Conservation (phyloP, 148 eudicot species). For the Arctostaphylos glauca region DNA sequence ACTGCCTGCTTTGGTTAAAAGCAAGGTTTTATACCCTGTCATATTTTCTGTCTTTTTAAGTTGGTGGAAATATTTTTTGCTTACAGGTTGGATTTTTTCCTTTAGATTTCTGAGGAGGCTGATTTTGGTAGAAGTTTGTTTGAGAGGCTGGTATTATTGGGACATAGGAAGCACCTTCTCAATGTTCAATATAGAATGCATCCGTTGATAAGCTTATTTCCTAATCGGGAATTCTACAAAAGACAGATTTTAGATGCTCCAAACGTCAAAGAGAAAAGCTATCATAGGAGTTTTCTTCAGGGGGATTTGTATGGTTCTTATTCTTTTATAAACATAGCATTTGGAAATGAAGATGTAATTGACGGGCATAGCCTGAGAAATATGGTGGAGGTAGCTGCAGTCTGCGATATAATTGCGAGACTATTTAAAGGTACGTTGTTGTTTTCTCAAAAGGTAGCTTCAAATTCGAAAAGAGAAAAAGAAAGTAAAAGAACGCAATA, state of each 20-base stretch:
- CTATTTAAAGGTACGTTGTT: slow-evolving; percentile 33
- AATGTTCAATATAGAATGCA: slow-evolving; percentile 57
- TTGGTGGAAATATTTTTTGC: not conserved
- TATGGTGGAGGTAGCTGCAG: slow-evolving; percentile 43
- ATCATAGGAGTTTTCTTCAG: slow-evolving; percentile 29
- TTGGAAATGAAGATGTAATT: slow-evolving; percentile 30
- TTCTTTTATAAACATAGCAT: slow-evolving; percentile 42
- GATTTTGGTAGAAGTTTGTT: slow-evolving; percentile 56
- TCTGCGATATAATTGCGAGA: slow-evolving; percentile 35
- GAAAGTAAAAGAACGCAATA: not conserved
- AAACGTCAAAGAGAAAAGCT: slow-evolving; percentile 28
- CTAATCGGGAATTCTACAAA: slow-evolving; percentile 43
- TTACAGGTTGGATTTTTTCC: not conserved
- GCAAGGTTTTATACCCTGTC: slow-evolving; percentile 33
- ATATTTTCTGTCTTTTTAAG: no score
- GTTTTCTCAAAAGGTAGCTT: not conserved
- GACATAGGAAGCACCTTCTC: slow-evolving; percentile 39
- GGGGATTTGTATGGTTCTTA: slow-evolving; percentile 38
- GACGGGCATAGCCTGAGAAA: slow-evolving; percentile 39
- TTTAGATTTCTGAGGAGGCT: slow-evolving; percentile 32
- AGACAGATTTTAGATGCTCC: slow-evolving; percentile 33
- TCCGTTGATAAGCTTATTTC: slow-evolving; percentile 56
- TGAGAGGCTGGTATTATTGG: slow-evolving; percentile 38
- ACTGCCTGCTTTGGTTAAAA: slow-evolving; percentile 74
- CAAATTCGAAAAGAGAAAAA: not conserved